Conservation (phyloP, 2,329 filamentous ascomycete genomes). For the Talaromyces piceae region DNA sequence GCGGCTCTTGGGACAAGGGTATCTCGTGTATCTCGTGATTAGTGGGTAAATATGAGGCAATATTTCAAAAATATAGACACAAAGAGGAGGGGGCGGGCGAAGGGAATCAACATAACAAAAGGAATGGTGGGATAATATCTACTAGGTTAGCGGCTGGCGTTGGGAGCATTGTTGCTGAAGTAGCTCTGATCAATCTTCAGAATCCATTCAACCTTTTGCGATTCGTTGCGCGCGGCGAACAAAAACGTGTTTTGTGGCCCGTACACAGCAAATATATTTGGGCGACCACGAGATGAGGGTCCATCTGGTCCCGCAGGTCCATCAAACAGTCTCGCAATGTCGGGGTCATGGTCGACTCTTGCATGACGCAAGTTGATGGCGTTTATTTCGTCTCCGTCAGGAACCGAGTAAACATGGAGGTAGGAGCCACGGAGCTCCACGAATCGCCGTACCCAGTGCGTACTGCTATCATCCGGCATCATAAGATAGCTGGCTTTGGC, state of each 20-base stretch:
- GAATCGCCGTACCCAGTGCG: conserved; percentile 84
- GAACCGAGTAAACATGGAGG: conserved; percentile 77
- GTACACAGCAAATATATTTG: conserved; percentile 88
- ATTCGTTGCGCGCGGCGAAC: conserved; percentile 80
- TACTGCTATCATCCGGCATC: conserved; percentile 67
- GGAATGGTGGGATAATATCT: too few relatives aligned
- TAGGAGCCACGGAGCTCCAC: conserved; percentile 89
- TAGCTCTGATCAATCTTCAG: conserved; percentile 83
- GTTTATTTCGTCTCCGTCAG: conserved; percentile 82
- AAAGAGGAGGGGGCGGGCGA: too few relatives aligned
- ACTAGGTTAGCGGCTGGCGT: conserved; percentile 10
- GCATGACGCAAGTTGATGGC: conserved; percentile 84
- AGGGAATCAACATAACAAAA: not conserved
- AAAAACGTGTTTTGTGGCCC: conserved; percentile 91
- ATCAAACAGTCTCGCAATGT: conserved; percentile 70
- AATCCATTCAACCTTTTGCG: conserved; percentile 96
- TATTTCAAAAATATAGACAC: not conserved
- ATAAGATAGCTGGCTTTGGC: conserved; percentile 85
- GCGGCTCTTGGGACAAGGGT: not conserved
- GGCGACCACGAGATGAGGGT: conserved; percentile 39
- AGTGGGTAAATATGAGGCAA: not conserved
- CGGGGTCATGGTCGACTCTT: conserved; percentile 84
- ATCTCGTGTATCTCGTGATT: not conserved
- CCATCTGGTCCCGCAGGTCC: conserved; percentile 39
- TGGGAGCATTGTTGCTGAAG: conserved; percentile 36